Percentiles rank a stretch among this genome's conserved stretches.
Conservation (phyloP, 2,329 filamentous ascomycete genomes). For the Didymellaceae sp. region DNA sequence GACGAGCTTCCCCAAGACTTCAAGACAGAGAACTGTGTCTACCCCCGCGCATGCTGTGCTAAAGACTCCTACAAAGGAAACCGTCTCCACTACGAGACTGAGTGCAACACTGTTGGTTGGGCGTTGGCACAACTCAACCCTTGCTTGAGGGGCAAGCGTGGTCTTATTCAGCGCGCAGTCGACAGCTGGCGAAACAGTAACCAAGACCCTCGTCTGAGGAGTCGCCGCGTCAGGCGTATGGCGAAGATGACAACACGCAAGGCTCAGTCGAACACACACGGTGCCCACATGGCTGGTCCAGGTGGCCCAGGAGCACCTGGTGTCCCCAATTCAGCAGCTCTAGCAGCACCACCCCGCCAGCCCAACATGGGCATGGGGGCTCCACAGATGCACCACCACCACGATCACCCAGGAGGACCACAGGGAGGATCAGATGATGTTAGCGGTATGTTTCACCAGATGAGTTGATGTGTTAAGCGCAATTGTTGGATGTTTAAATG, state of each 20-base stretch:
- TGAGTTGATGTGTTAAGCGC: slow-evolving; percentile 68
- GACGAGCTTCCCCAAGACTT: slow-evolving; percentile 86
- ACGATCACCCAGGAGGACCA: slow-evolving; percentile 72
- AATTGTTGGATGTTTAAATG: slow-evolving; percentile 49
- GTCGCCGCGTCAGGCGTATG: slow-evolving; percentile 90
- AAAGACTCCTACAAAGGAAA: slow-evolving; percentile 98
- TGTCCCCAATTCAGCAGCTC: slow-evolving; percentile 68
- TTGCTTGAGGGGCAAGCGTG: slow-evolving; percentile 87
- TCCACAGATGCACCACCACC: slow-evolving; percentile 72
- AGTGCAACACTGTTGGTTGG: slow-evolving; percentile 99
- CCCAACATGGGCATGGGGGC: slow-evolving; percentile 73
- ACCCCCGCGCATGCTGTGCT: slow-evolving; percentile 89
- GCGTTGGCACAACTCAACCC: slow-evolving; percentile 92
- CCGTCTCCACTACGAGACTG: slow-evolving; percentile 92
- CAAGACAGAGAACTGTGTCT: slow-evolving; percentile 98
- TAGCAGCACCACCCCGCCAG: slow-evolving; percentile 66
- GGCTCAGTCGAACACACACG: slow-evolving; percentile 65
- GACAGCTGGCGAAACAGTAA: slow-evolving; percentile 99
- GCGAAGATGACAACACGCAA: slow-evolving; percentile 94
- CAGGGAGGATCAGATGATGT: slow-evolving; percentile 74
- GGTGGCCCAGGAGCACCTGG: slow-evolving; percentile 66
- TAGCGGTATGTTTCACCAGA: slow-evolving; percentile 98
- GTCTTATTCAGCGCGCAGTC: slow-evolving; percentile 93
- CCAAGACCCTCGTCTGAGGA: slow-evolving; percentile 89
- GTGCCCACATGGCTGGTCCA: slow-evolving; percentile 71